These are phyloP conservation scores for Candida ficus DNA, from an alignment of 805 yeast genomes.

Conservation along the genomic window DNA sequence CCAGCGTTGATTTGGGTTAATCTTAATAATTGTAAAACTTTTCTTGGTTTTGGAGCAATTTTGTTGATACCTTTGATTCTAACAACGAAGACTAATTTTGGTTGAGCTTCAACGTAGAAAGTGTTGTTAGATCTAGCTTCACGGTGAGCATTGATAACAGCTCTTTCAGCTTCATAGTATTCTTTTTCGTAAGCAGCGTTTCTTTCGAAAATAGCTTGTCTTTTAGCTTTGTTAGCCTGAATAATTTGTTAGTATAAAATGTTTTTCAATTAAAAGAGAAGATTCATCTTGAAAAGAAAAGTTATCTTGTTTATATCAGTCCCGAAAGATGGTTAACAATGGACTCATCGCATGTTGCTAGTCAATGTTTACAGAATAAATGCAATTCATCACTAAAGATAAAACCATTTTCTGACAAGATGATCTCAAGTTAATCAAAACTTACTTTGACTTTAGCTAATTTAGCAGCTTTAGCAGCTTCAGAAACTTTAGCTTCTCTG, in stretches of 20 bases:
- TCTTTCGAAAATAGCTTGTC: constrained; percentile 82
- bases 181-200: constrained; percentile 95
- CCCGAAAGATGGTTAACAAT: constrained; percentile 80
- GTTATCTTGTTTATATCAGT: constrained; percentile 38
- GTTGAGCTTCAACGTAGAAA: constrained; percentile 93
- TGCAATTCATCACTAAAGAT: constrained; percentile 44
- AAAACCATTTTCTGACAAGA: too few relatives aligned
- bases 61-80: constrained; percentile 99
- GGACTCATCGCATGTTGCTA: constrained; percentile 69
- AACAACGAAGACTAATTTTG: constrained; percentile 89
- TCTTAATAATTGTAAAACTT: constrained; percentile 92
- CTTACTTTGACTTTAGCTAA: constrained; percentile 78
- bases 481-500: constrained; percentile 72
- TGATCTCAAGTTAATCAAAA: too few relatives aligned
- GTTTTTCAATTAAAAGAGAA: too few relatives aligned
- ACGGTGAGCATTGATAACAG: constrained; percentile 81
- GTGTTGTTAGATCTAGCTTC: constrained; percentile 92
- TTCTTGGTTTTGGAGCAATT: constrained; percentile 99
- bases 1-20: constrained; percentile 92
- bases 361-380: constrained; percentile 47
- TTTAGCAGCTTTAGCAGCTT: constrained; percentile 76
- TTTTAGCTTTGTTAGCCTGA: constrained; percentile 46
- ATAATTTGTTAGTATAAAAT: background rate
- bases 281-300: too few relatives aligned
- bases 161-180: constrained; percentile 89